These are phyloP conservation scores for Mucor saturninus DNA, from an alignment of 371 early-diverging fungal species.

Conservation along the genomic window DNA sequence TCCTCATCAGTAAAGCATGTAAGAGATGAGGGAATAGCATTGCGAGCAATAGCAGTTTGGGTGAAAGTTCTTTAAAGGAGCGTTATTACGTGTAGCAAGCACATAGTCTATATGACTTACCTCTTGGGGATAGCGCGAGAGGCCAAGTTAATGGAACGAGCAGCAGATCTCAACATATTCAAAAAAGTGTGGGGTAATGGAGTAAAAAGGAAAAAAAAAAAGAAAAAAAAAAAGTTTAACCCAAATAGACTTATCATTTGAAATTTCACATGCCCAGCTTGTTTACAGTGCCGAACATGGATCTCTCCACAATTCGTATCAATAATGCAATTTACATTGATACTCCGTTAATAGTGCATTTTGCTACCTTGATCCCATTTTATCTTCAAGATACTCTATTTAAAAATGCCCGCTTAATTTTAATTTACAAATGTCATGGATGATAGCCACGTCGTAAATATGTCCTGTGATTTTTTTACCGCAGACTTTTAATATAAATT, in stretches of 20 bases:
- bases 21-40: constrained; percentile 60
- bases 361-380: too few relatives aligned
- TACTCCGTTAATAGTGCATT: too few relatives aligned
- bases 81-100: not conserved
- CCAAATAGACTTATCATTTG: not conserved
- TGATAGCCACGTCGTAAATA: too few relatives aligned
- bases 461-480: too few relatives aligned
- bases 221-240: not conserved
- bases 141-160: constrained; percentile 23
- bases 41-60: constrained; percentile 50
- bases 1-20: constrained; percentile 85
- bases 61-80: constrained; percentile 44
- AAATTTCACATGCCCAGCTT: constrained; percentile 3
- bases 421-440: too few relatives aligned
- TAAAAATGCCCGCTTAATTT: too few relatives aligned
- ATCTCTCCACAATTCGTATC: constrained; percentile 4
- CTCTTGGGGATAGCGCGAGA: constrained; percentile 31
- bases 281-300: not conserved
- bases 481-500: too few relatives aligned
- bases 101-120: constrained; percentile 2
- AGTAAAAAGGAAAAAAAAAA: constrained; percentile 6
- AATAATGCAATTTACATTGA: not conserved
- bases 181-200: constrained; percentile 1
- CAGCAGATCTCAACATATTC: constrained; percentile 25
- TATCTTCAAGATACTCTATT: too few relatives aligned